Percentiles rank a stretch among this genome's conserved stretches.
Evolutionary conservation across 768 basidiomycete genomes (phyloP).

Genomic region (Mycena vulgaris): DNA sequence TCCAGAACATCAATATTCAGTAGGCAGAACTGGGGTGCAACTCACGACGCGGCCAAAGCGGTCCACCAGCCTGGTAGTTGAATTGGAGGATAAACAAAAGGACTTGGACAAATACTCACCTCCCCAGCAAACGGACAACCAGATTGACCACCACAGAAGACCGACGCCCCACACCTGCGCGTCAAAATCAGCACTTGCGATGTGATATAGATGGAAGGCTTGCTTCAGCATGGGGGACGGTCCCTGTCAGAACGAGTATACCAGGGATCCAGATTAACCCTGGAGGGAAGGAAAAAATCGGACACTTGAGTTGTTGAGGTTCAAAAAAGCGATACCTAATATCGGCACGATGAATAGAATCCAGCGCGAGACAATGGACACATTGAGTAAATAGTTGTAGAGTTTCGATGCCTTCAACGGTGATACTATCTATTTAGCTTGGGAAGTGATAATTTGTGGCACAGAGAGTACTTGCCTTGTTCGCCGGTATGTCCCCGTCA

Average conservation of each 20-base stretch:
- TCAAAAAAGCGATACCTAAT: too few species aligned
- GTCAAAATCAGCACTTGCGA: slow-evolving; percentile 10
- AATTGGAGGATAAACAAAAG: neutral
- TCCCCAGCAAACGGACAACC: slow-evolving; percentile 85
- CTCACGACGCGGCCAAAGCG: slow-evolving; percentile 75
- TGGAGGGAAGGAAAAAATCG: slow-evolving; percentile 71
- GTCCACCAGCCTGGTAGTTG: slow-evolving; percentile 79
- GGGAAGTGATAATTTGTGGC: neutral
- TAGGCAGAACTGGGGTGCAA: slow-evolving; percentile 41
- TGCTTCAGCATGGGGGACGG: slow-evolving; percentile 66
- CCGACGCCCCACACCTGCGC: slow-evolving; percentile 70
- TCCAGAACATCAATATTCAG: slow-evolving; percentile 38
- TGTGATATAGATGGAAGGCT: too few species aligned
- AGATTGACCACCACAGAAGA: slow-evolving; percentile 87
- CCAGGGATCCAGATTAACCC: slow-evolving; percentile 88
- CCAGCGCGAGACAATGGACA: slow-evolving; percentile 85
- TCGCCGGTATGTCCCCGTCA: slow-evolving; percentile 73
- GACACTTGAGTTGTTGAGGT: too few species aligned
- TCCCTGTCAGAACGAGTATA: slow-evolving; percentile 70
- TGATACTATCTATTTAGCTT: neutral
- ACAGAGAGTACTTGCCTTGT: slow-evolving; percentile 57
- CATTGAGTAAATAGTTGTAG: slow-evolving; percentile 83
- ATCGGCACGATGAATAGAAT: slow-evolving; percentile 77
- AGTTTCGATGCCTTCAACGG: slow-evolving; percentile 66
- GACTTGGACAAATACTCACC: neutral